A percentile compares a stretch with the other conserved stretches of the same genome.
Conservation (phyloP, 768 basidiomycete species). For the Naematelia encephala region DNA sequence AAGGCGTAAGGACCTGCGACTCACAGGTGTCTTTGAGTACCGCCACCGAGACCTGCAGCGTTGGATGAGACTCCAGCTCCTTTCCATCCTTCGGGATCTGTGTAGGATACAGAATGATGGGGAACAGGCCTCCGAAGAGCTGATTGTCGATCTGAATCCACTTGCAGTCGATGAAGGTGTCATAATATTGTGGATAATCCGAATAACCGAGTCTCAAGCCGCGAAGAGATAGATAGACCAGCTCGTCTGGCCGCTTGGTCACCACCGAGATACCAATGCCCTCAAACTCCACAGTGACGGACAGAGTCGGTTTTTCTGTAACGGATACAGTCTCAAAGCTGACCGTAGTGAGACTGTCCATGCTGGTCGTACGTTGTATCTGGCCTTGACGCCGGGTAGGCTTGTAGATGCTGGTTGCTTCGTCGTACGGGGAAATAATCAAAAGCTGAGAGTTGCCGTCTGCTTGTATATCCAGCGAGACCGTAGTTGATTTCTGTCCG, state of each 20-base stretch:
- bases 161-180: conserved; percentile 75
- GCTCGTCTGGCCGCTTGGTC: conserved; percentile 81
- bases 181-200: conserved; percentile 72
- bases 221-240: conserved; percentile 78
- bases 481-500: conserved; percentile 58
- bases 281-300: conserved; percentile 70
- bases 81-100: conserved; percentile 65
- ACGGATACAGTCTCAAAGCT: conserved; percentile 78
- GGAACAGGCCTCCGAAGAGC: conserved; percentile 90
- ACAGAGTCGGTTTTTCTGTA: conserved; percentile 66
- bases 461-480: conserved; percentile 90
- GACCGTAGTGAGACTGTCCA: conserved; percentile 63
- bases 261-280: conserved; percentile 90
- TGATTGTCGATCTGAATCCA: conserved; percentile 95
- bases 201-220: conserved; percentile 79
- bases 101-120: conserved; percentile 91
- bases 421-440: conserved; percentile 79
- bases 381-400: conserved; percentile 60
- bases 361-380: conserved; percentile 58
- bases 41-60: conserved; percentile 79
- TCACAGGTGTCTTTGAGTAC: conserved; percentile 91
- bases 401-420: conserved; percentile 82
- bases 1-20: conserved; percentile 13
- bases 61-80: conserved; percentile 77
- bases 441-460: conserved; percentile 80